Base-by-base conservation (phyloP, 2,329 filamentous ascomycete genomes). In the Clonostachys rosea region DNA sequence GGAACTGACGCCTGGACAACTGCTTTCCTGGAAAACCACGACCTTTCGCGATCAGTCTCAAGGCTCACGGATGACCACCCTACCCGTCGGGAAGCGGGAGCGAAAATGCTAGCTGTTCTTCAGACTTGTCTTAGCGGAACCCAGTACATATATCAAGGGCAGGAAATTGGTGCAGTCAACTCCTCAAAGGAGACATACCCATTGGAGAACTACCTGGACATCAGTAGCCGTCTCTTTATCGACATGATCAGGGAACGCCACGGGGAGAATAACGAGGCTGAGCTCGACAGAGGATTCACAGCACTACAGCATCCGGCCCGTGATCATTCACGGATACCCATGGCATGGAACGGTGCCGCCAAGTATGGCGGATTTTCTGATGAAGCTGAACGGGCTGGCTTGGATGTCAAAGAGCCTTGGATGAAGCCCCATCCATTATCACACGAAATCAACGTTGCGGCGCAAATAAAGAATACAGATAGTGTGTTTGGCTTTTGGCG, bases 301-400 rank as follows among this genome's bases (percentile, higher is more conserved):
- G 58, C 62, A 1, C 44, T 68, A 1, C 61, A 64, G 33, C 24
- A 67, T 52, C 46, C 71, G 57, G 45, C 66, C 62, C 53, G 84
- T 18, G 85, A 89, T 53, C 83, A 89, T 56, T 75, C 76, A 1
- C 73, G 85, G n/a, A 77, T 83, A 0, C 84, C 84, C 0, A 78
- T 88, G 49, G 81, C 85, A 47, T 89, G 85, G 85, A 69, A 78
- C 45, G 60, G 60, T 17, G 54, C 54, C 18, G 44, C 47, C 43
- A 61, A 30, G 9, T 30, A 58, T 43, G 64, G 62, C 6, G 65
- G 65, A 3, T 68, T 67, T 49, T 67, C 64, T 0, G 61, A 65
- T 40, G 52, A 43, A 4, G 47, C 47, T 16, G 44, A 47, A 42
- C 40, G n/a, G 13, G 45, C 33, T 10, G 48, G 48, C 13, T 39